phyloP scores from a whole-genome alignment of 768 basidiomycete species.

The Pholiota microspora region DNA sequence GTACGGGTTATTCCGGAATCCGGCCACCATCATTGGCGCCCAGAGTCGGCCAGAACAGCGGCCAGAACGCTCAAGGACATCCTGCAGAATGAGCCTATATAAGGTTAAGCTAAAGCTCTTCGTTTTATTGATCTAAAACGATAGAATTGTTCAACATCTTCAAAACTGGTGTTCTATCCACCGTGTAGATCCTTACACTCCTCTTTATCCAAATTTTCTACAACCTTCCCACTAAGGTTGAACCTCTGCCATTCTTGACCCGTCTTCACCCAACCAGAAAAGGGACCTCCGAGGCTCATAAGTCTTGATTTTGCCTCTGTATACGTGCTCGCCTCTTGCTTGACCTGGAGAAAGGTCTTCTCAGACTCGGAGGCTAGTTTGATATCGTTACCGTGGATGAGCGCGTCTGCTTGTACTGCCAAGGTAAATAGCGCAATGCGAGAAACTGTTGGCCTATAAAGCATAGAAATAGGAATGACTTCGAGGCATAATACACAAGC shows the following conservation, averaged over 20 bases:
- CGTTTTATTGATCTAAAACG: no score
- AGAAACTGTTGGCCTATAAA: conserved; percentile 23
- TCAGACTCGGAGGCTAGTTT: no score
- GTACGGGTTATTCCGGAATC: conserved; percentile 33
- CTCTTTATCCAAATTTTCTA: background rate
- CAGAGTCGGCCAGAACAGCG: background rate
- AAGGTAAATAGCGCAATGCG: conserved; percentile 49
- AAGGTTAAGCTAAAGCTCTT: no score
- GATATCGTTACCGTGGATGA: background rate
- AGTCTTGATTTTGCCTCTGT: conserved; percentile 50
- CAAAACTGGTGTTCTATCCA: no score
- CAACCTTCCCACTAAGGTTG: background rate
- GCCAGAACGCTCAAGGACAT: background rate
- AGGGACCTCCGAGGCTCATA: conserved; percentile 41
- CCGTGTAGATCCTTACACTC: background rate
- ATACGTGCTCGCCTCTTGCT: conserved; percentile 42
- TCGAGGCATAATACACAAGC: no score
- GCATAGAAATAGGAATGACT: no score
- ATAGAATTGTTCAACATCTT: no score
- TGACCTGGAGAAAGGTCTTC: conserved; percentile 33
- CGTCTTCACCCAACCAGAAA: conserved; percentile 62
- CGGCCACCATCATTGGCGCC: background rate
- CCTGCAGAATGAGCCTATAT: no score
- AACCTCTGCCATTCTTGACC: conserved; percentile 57
- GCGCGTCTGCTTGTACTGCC: background rate